These are phyloP conservation scores for Plantago elongata DNA, from an alignment of 257 asterid genomes.

Conservation along the genomic window DNA sequence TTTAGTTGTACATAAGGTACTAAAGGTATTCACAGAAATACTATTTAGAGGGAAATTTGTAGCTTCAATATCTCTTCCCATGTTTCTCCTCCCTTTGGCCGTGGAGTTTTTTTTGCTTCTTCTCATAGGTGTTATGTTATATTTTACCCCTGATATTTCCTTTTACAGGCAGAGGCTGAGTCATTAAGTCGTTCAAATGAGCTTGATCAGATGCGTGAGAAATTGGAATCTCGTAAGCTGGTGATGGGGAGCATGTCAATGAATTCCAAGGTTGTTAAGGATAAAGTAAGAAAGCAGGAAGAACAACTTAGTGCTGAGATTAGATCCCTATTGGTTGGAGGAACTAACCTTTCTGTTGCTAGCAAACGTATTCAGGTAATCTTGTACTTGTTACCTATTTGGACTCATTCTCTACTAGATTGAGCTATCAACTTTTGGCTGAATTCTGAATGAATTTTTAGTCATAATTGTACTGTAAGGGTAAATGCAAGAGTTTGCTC, in stretches of 20 bases:
- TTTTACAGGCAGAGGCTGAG: slow-evolving; percentile 65
- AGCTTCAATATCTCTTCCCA: neutral
- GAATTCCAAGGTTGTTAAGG: slow-evolving; percentile 79
- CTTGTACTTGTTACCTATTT: slow-evolving; percentile 13
- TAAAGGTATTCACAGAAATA: neutral
- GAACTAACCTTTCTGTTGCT: slow-evolving; percentile 80
- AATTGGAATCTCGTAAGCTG: slow-evolving; percentile 69
- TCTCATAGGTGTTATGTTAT: neutral
- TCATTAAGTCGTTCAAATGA: slow-evolving; percentile 65
- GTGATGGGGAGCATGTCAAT: slow-evolving; percentile 91
- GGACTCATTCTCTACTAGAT: no score
- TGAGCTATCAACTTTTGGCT: neutral
- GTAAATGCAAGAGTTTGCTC: neutral
- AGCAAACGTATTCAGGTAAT: slow-evolving; percentile 73
- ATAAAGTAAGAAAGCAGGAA: slow-evolving; percentile 80
- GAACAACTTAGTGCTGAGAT: slow-evolving; percentile 77
- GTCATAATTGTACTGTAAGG: slow-evolving; percentile 7
- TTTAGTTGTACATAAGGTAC: slow-evolving; percentile 4
- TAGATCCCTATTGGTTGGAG: slow-evolving; percentile 72
- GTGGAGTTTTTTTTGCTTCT: neutral
- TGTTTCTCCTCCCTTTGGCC: no score
- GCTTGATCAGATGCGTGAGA: slow-evolving; percentile 82
- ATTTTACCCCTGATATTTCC: slow-evolving; percentile 1
- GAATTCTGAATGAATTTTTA: slow-evolving; percentile 1
- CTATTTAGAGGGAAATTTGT: neutral